Evolutionary conservation across 352 stramenopile genomes (phyloP).

Genomic region (Phytophthora idaei): DNA sequence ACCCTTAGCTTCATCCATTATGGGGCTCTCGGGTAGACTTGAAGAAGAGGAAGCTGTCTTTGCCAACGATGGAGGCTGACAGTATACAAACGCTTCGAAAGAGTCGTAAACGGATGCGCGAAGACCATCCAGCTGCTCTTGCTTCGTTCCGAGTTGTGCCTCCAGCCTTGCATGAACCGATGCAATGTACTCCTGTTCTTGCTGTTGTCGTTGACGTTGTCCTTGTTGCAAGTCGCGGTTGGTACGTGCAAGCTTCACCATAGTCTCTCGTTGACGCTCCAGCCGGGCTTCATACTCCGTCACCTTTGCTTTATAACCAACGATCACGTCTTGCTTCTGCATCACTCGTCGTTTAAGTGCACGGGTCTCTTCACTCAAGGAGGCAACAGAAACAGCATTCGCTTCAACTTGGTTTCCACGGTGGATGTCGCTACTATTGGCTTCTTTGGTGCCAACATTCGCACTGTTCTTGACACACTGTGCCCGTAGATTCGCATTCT

Average conservation of each 20-base stretch:
- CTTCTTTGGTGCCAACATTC: background rate
- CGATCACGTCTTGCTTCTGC: slow-evolving; percentile 63
- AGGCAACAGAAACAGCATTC: slow-evolving; percentile 9
- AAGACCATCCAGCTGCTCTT: slow-evolving; percentile 56
- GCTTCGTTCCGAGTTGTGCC: slow-evolving; percentile 16
- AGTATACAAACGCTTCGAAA: slow-evolving; percentile 61
- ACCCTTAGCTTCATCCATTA: slow-evolving; percentile 3
- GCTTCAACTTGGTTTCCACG: slow-evolving; percentile 2
- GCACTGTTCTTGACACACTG: slow-evolving; percentile 24
- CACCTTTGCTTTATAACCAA: slow-evolving; percentile 50
- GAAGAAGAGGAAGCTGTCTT: slow-evolving; percentile 3
- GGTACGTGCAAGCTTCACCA: slow-evolving; percentile 44
- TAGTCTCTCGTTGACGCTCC: slow-evolving; percentile 35
- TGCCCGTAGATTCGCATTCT: slow-evolving; percentile 44
- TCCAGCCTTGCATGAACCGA: slow-evolving; percentile 24
- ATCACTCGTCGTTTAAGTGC: slow-evolving; percentile 54
- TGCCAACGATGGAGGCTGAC: slow-evolving; percentile 8
- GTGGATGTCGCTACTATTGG: slow-evolving; percentile 1
- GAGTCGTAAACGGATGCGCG: slow-evolving; percentile 64
- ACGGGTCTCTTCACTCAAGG: slow-evolving; percentile 42
- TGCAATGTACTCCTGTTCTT: slow-evolving; percentile 16
- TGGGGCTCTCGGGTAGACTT: background rate
- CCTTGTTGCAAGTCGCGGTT: slow-evolving; percentile 47
- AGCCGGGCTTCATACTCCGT: slow-evolving; percentile 40
- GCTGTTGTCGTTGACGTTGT: slow-evolving; percentile 31